Conservation (phyloP, 345 rosid genomes). For the Schrenkiella parvula region DNA sequence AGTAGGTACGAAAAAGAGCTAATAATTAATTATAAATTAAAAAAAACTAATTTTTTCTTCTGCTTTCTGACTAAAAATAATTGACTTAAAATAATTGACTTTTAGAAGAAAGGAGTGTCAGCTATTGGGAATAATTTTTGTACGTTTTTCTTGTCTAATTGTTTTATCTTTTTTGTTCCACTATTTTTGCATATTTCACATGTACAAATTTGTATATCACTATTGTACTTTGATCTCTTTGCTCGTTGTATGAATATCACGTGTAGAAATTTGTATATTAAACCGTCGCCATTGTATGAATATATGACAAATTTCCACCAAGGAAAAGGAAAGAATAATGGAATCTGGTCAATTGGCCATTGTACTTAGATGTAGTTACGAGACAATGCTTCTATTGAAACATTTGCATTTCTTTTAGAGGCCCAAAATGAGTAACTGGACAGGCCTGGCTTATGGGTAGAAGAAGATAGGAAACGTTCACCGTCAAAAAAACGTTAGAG, state of each 20-base stretch:
- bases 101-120: background rate
- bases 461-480: background rate
- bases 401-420: background rate
- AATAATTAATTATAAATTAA: background rate
- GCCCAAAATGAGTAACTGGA: background rate
- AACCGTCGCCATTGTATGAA: too few relatives aligned
- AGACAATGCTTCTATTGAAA: background rate
- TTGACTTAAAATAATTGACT: background rate
- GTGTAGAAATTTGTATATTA: too few relatives aligned
- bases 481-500: background rate
- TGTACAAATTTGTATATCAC: background rate
- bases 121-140: background rate
- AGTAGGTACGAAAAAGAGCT: background rate
- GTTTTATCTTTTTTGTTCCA: background rate
- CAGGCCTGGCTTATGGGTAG: slow-evolving; percentile 2
- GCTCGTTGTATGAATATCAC: slow-evolving; percentile 5
- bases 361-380: background rate
- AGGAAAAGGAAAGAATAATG: background rate
- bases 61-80: background rate
- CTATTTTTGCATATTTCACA: background rate
- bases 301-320: background rate
- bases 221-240: background rate
- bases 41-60: too few relatives aligned
- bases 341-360: slow-evolving; percentile 8
- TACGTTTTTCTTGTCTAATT: background rate